These are phyloP conservation scores for Suhomyces choctaworum DNA, from an alignment of 1,139 yeast genomes.

Conservation along the genomic window DNA sequence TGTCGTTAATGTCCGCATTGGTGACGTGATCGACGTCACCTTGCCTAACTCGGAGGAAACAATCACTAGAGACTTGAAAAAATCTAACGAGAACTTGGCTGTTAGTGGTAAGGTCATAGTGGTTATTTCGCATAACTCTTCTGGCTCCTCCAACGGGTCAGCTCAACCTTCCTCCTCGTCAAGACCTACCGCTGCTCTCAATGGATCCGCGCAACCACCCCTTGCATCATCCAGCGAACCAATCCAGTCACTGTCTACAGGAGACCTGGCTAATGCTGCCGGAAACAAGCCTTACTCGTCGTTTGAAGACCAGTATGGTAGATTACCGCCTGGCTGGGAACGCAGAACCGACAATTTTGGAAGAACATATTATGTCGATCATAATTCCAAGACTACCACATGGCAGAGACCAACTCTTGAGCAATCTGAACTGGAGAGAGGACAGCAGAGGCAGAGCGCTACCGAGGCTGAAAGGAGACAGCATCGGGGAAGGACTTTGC, in stretches of 20 bases:
- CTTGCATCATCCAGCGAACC: conserved; percentile 13
- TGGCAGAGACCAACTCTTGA: conserved; percentile 94
- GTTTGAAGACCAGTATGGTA: conserved; percentile 94
- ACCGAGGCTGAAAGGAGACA: conserved; percentile 90
- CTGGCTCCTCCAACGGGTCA: conserved; percentile 17
- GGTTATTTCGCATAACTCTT: conserved; percentile 54
- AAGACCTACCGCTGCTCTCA: conserved; percentile 8
- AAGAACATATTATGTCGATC: conserved; percentile 96
- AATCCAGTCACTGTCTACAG: conserved; percentile 12
- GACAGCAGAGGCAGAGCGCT: conserved; percentile 55
- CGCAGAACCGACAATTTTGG: conserved; percentile 97
- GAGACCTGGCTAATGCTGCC: conserved; percentile 4
- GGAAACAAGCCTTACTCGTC: conserved; percentile 73
- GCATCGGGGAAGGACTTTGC: conserved; percentile 86
- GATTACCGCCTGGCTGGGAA: conserved; percentile 99
- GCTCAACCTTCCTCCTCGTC: conserved; percentile 15
- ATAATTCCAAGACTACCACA: conserved; percentile 94
- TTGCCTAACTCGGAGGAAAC: conserved; percentile 71
- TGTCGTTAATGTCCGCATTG: conserved; percentile 86
- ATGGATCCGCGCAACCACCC: conserved; percentile 15
- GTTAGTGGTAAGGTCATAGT: conserved; percentile 91
- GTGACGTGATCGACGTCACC: conserved; percentile 80
- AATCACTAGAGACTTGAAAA: conserved; percentile 86
- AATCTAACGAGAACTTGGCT: conserved; percentile 86
- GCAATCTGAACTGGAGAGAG: conserved; percentile 67